Conservation (phyloP, 2,329 filamentous ascomycete genomes). For the Hypoxylon sp. region DNA sequence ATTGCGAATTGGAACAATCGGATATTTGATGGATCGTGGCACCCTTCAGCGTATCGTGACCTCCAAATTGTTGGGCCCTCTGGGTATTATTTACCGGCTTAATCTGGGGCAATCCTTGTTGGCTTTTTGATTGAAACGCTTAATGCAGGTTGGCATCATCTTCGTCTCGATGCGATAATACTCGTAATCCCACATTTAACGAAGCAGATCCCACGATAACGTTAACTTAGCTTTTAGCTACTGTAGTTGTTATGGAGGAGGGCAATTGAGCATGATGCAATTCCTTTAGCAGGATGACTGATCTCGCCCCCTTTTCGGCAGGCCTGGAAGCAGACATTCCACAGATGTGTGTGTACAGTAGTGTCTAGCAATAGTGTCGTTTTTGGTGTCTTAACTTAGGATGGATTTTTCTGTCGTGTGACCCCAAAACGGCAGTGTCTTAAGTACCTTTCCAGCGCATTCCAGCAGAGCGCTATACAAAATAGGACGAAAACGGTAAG, state of each 20-base stretch:
- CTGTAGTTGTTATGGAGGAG: no score
- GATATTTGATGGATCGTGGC: conserved; percentile 28
- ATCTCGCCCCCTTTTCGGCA: conserved; percentile 43
- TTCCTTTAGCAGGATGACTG: conserved; percentile 34
- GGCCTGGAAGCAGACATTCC: conserved; percentile 42
- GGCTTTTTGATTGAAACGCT: conserved; percentile 26
- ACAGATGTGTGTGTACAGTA: conserved; percentile 26
- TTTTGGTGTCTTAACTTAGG: conserved; percentile 11
- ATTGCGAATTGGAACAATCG: conserved; percentile 22
- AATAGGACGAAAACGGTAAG: conserved; percentile 24
- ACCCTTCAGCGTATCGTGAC: conserved; percentile 23
- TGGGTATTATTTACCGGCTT: conserved; percentile 24
- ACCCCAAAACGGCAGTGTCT: conserved; percentile 41
- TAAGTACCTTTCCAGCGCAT: conserved; percentile 21
- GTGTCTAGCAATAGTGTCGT: conserved; percentile 37
- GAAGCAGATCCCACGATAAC: conserved; percentile 34
- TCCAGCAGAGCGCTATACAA: conserved; percentile 23
- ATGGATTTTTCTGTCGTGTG: conserved; percentile 37
- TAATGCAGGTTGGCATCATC: conserved; percentile 43
- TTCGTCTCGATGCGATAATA: conserved; percentile 19
- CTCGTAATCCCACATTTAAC: no score
- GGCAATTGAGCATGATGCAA: conserved; percentile 44
- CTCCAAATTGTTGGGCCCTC: conserved; percentile 31
- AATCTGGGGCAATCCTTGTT: conserved; percentile 30
- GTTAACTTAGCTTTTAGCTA: no score